Conservation (phyloP, 1,284 basidiomycete genomes). For the Sanghuangporus sanghuang region DNA sequence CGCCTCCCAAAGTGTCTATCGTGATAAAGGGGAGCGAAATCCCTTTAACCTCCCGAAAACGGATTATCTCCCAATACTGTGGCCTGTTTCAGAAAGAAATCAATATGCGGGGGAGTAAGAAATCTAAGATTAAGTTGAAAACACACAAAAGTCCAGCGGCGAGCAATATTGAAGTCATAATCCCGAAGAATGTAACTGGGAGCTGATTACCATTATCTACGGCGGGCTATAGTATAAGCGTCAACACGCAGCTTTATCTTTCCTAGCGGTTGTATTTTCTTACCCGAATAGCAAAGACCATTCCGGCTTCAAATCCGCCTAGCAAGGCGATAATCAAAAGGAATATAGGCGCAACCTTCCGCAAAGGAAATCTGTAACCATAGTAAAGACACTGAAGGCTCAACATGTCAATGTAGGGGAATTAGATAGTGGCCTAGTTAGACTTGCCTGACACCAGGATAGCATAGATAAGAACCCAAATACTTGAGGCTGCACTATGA, state of each 20-base stretch:
- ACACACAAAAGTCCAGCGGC: constrained; percentile 54
- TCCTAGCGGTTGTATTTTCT: constrained; percentile 15
- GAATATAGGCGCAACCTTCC: constrained; percentile 28
- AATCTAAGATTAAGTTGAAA: neutral
- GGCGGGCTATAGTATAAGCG: constrained; percentile 29
- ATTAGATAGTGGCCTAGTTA: neutral
- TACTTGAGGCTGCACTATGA: constrained; percentile 72
- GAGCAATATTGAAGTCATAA: constrained; percentile 57
- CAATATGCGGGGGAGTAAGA: neutral
- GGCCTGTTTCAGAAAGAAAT: constrained; percentile 27
- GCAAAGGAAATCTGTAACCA: constrained; percentile 33
- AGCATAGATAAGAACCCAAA: constrained; percentile 59
- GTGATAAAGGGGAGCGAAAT: constrained; percentile 69
- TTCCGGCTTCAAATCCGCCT: constrained; percentile 55
- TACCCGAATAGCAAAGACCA: constrained; percentile 54
- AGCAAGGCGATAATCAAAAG: constrained; percentile 36
- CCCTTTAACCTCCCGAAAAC: constrained; percentile 64
- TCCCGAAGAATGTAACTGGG: constrained; percentile 59
- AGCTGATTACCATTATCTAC: constrained; percentile 40
- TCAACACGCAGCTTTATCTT: neutral
- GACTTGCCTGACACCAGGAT: constrained; percentile 61
- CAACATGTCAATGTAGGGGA: constrained; percentile 1
- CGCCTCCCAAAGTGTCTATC: constrained; percentile 67
- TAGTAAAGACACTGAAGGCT: constrained; percentile 58
- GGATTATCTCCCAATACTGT: constrained; percentile 64